phyloP scores from a whole-genome alignment of 1,284 basidiomycete species.

The Phylloboletellus chloephorus region DNA sequence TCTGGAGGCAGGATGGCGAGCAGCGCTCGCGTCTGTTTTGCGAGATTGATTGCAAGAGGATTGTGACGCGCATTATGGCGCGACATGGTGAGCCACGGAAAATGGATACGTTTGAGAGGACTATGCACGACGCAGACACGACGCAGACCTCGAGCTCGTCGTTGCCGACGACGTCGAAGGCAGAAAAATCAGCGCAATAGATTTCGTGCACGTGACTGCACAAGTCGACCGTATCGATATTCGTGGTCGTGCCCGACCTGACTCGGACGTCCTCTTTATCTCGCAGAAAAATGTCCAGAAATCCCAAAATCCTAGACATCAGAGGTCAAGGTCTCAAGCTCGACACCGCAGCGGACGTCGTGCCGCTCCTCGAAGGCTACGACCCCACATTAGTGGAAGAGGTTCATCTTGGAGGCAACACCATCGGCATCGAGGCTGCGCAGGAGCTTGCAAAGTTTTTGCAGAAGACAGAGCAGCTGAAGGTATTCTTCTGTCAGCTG shows the following conservation, averaged over 20 bases:
- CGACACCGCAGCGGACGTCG: constrained; percentile 72
- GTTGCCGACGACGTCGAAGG: constrained; percentile 2
- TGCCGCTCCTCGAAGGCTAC: constrained; percentile 67
- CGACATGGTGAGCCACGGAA: constrained; percentile 14
- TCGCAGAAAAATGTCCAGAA: constrained; percentile 18
- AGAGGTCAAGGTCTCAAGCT: constrained; percentile 61
- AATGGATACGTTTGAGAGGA: constrained; percentile 7
- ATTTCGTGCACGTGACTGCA: constrained; percentile 21
- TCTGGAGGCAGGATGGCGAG: constrained; percentile 38
- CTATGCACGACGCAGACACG: not conserved
- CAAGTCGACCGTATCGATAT: constrained; percentile 15
- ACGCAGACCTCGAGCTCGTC: constrained; percentile 2
- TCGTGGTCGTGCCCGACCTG: not conserved
- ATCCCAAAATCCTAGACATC: constrained; percentile 28
- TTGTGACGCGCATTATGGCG: constrained; percentile 20
- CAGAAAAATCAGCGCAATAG: constrained; percentile 3
- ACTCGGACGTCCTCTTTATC: not conserved
- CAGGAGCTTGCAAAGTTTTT: constrained; percentile 81
- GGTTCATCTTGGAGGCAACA: constrained; percentile 93
- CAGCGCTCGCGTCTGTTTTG: constrained; percentile 43
- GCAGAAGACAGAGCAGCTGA: constrained; percentile 63
- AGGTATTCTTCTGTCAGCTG: constrained; percentile 43
- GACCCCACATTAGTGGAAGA: constrained; percentile 73
- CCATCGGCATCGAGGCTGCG: constrained; percentile 91
- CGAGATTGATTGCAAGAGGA: constrained; percentile 50